Percentiles rank a stretch among this genome's conserved stretches.
Conservation (phyloP, 805 yeast genomes). For the Spathaspora girioi region DNA sequence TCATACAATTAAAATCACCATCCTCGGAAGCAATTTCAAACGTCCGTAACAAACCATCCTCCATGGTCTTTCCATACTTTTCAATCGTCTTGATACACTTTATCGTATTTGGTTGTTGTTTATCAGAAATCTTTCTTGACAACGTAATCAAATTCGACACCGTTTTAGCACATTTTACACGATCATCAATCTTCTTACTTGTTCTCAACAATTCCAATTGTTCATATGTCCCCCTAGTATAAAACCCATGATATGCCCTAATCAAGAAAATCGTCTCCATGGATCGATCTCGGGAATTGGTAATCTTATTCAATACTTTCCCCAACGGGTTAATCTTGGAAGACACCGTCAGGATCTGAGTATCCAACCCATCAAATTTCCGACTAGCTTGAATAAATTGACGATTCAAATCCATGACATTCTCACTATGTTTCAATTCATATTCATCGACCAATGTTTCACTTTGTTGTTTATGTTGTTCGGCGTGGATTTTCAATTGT, state of each 20-base stretch:
- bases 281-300: constrained; percentile 71
- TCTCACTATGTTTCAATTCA: constrained; percentile 66
- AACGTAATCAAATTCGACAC: constrained; percentile 63
- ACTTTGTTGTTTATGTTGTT: constrained; percentile 44
- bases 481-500: constrained; percentile 55
- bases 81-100: constrained; percentile 48
- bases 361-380: constrained; percentile 50
- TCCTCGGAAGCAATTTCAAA: constrained; percentile 74
- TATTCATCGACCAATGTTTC: constrained; percentile 55
- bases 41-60: constrained; percentile 59
- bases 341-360: constrained; percentile 52
- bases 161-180: constrained; percentile 63
- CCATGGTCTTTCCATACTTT: constrained; percentile 74
- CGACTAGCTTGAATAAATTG: constrained; percentile 44
- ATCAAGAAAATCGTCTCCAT: constrained; percentile 68
- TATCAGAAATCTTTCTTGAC: constrained; percentile 60
- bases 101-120: constrained; percentile 44
- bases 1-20: constrained; percentile 67
- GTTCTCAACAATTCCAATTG: constrained; percentile 58
- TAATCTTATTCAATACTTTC: constrained; percentile 60
- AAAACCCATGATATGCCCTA: constrained; percentile 73
- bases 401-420: constrained; percentile 53
- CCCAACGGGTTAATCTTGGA: constrained; percentile 67
- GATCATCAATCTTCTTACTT: constrained; percentile 45
- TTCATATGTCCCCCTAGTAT: constrained; percentile 48